These are phyloP conservation scores for Hymenoscyphus occultus DNA, from an alignment of 2,329 filamentous ascomycete genomes.

Conservation along the genomic window DNA sequence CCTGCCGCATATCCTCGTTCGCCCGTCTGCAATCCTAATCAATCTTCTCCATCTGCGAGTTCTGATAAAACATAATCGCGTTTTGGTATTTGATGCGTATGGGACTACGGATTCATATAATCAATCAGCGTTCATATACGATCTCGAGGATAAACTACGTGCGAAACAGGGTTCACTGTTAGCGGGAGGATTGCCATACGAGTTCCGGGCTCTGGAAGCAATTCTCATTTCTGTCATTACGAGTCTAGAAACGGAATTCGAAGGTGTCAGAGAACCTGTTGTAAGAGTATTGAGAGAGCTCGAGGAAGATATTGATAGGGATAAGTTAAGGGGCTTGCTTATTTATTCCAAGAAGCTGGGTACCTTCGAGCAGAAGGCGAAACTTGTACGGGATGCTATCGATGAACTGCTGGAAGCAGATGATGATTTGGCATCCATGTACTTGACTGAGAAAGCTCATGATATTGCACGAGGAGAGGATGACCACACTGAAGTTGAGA, in stretches of 20 bases:
- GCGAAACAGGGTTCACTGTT: slow-evolving; percentile 65
- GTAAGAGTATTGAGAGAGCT: slow-evolving; percentile 84
- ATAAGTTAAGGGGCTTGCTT: slow-evolving; percentile 85
- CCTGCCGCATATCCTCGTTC: slow-evolving; percentile 90
- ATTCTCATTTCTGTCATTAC: slow-evolving; percentile 91
- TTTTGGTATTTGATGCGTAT: slow-evolving; percentile 94
- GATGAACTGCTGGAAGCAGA: slow-evolving; percentile 95
- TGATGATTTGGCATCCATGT: slow-evolving; percentile 93
- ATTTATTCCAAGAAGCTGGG: slow-evolving; percentile 94
- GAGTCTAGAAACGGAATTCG: slow-evolving; percentile 90
- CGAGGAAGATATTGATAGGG: slow-evolving; percentile 93
- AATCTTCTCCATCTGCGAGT: slow-evolving; percentile 96
- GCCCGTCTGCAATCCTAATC: slow-evolving; percentile 87
- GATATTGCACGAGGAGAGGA: slow-evolving; percentile 72
- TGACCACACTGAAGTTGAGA: slow-evolving; percentile 94
- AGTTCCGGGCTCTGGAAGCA: slow-evolving; percentile 92
- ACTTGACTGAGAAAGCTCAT: slow-evolving; percentile 81
- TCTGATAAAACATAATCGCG: slow-evolving; percentile 89
- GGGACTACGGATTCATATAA: slow-evolving; percentile 92
- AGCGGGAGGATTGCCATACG: slow-evolving; percentile 75
- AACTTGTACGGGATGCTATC: slow-evolving; percentile 89
- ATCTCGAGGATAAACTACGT: slow-evolving; percentile 86
- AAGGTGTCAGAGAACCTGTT: slow-evolving; percentile 88
- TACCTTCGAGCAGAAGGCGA: slow-evolving; percentile 96
- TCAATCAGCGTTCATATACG: slow-evolving; percentile 97